A percentile compares a stretch with the other conserved stretches of the same genome.
These are phyloP conservation scores for Poa annua DNA, from an alignment of 176 grass and related monocot genomes.

Conservation along the genomic window DNA sequence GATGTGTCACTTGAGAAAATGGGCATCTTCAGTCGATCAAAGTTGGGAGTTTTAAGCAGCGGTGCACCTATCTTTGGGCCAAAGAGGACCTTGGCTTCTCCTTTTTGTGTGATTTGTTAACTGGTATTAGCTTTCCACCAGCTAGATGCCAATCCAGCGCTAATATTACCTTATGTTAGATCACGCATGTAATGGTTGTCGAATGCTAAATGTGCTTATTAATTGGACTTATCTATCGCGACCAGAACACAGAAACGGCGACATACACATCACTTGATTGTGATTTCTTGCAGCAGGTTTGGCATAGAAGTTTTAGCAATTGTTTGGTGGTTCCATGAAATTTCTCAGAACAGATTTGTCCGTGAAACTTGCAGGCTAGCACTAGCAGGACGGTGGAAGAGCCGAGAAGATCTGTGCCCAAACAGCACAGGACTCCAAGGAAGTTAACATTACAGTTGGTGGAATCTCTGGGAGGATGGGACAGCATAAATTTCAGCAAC, in stretches of 20 bases:
- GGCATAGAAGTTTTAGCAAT: conserved; percentile 3
- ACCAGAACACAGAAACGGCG: neutral
- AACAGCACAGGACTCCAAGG: neutral
- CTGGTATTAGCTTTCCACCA: neutral
- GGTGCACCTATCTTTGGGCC: neutral
- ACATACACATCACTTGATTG: neutral
- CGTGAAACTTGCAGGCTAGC: neutral
- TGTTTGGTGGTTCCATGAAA: neutral
- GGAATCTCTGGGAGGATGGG: conserved; percentile 4
- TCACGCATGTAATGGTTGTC: neutral
- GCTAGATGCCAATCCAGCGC: conserved; percentile 3
- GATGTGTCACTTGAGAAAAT: neutral
- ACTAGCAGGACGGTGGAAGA: neutral
- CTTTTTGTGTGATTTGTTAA: conserved; percentile 10
- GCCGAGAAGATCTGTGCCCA: neutral
- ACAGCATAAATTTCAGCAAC: neutral
- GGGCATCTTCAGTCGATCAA: neutral
- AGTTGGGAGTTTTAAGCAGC: neutral
- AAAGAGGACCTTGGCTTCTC: neutral
- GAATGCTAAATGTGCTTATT: neutral
- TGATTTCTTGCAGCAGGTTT: neutral
- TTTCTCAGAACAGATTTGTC: neutral
- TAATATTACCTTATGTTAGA: neutral
- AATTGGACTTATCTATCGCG: neutral
- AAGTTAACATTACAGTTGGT: neutral